These are phyloP conservation scores for Silene latifolia DNA, from an alignment of 148 eudicot species.

Conservation along the genomic window DNA sequence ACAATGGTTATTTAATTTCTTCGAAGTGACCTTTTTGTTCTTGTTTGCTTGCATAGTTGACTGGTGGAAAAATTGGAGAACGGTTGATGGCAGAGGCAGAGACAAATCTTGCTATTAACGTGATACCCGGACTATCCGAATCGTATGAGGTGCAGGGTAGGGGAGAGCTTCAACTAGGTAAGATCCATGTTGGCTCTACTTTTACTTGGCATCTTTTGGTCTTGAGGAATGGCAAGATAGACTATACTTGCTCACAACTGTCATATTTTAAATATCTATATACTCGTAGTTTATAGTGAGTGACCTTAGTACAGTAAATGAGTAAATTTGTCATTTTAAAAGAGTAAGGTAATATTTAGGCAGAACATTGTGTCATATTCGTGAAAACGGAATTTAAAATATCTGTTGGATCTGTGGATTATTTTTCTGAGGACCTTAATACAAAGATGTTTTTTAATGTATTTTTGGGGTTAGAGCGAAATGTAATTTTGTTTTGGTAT, in stretches of 20 bases:
- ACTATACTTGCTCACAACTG: not conserved
- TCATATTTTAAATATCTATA: not conserved
- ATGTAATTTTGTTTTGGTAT: not conserved
- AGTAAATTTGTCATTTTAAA: not conserved
- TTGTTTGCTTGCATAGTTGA: constrained; percentile 50
- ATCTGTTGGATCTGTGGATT: not conserved
- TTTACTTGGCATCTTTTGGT: not conserved
- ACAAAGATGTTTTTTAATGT: not conserved
- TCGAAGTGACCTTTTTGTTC: not conserved
- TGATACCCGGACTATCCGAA: constrained; percentile 80
- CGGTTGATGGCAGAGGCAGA: constrained; percentile 95
- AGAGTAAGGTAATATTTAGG: not conserved
- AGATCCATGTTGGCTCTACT: constrained; percentile 19
- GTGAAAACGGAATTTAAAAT: not conserved
- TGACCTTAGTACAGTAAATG: not conserved
- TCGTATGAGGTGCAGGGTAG: constrained; percentile 98
- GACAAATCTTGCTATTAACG: constrained; percentile 97
- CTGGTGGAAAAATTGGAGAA: constrained; percentile 97
- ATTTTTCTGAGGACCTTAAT: not conserved
- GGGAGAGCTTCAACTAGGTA: constrained; percentile 98
- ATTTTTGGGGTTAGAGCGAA: not conserved
- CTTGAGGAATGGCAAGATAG: not conserved
- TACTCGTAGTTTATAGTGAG: not conserved
- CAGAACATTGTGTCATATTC: not conserved
- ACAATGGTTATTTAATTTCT: not conserved